Evolutionary conservation across 768 basidiomycete genomes (phyloP).

Genomic region (Agrocybe pediades): DNA sequence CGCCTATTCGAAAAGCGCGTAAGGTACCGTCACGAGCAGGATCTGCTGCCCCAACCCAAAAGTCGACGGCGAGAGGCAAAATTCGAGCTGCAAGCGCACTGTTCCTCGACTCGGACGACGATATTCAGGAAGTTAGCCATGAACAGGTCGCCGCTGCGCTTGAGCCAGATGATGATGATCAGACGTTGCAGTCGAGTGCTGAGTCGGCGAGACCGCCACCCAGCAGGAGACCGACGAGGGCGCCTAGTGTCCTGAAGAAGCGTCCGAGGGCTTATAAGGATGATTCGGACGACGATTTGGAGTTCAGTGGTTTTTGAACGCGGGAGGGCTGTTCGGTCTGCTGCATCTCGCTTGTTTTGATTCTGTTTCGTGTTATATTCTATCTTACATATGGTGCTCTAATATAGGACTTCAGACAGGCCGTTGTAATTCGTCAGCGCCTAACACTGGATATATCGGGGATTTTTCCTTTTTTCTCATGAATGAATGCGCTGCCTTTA

Average conservation of each 20-base stretch:
- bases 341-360: background rate
- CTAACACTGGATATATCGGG: too few species aligned
- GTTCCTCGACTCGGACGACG: conserved; percentile 56
- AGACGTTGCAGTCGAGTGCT: conserved; percentile 28
- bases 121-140: conserved; percentile 27
- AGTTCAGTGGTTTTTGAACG: conserved; percentile 65
- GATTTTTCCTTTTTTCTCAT: too few species aligned
- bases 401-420: background rate
- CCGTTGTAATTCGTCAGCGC: background rate
- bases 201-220: conserved; percentile 14
- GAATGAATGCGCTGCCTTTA: too few species aligned
- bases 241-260: conserved; percentile 28
- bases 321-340: conserved; percentile 24
- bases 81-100: conserved; percentile 40
- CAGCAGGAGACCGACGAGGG: conserved; percentile 24
- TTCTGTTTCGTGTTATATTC: background rate
- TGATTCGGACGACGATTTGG: conserved; percentile 70
- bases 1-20: conserved; percentile 19
- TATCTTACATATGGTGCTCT: background rate
- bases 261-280: conserved; percentile 42
- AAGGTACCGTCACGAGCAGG: conserved; percentile 29
- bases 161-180: conserved; percentile 19
- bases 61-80: conserved; percentile 21
- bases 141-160: conserved; percentile 16
- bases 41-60: conserved; percentile 23